These are phyloP conservation scores for Vitis cinerea DNA, from an alignment of 164 flowering plant genomes.

Conservation along the genomic window DNA sequence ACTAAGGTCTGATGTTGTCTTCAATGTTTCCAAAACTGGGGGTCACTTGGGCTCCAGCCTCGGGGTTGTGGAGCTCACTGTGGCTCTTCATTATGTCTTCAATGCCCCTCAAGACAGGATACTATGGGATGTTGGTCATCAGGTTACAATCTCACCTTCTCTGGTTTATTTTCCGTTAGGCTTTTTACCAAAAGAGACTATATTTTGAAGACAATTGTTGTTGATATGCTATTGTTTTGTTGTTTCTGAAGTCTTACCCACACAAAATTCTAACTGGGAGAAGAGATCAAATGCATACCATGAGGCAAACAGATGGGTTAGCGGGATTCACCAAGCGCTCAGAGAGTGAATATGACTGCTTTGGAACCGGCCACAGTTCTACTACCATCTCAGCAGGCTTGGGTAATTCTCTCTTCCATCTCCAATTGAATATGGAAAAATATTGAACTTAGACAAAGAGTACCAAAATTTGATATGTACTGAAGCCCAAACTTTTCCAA, in stretches of 20 bases:
- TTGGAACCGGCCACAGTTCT: conserved; percentile 96
- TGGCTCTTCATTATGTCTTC: conserved; percentile 95
- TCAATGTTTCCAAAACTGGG: conserved; percentile 88
- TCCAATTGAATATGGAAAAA: background rate
- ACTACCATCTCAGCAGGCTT: conserved; percentile 93
- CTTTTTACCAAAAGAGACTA: background rate
- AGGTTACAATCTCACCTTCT: conserved; percentile 43
- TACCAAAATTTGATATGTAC: background rate
- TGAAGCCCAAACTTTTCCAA: background rate
- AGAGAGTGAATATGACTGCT: conserved; percentile 89
- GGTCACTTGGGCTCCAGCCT: conserved; percentile 98
- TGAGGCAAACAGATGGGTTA: conserved; percentile 91
- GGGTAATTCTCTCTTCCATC: conserved; percentile 41
- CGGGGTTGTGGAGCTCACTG: conserved; percentile 94
- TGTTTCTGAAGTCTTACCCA: conserved; percentile 72
- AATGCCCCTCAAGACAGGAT: conserved; percentile 80
- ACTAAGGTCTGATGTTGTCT: conserved; percentile 82
- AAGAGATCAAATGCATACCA: conserved; percentile 75
- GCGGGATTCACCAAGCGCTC: conserved; percentile 88
- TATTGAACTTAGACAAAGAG: background rate
- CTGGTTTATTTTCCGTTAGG: background rate
- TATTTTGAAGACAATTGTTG: background rate
- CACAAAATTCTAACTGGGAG: conserved; percentile 95
- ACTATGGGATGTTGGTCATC: conserved; percentile 98
- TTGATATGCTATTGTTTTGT: conserved; percentile 1